These are phyloP conservation scores for Pseudohyphozyma bogoriensis DNA, from an alignment of 768 basidiomycete species.

Conservation along the genomic window DNA sequence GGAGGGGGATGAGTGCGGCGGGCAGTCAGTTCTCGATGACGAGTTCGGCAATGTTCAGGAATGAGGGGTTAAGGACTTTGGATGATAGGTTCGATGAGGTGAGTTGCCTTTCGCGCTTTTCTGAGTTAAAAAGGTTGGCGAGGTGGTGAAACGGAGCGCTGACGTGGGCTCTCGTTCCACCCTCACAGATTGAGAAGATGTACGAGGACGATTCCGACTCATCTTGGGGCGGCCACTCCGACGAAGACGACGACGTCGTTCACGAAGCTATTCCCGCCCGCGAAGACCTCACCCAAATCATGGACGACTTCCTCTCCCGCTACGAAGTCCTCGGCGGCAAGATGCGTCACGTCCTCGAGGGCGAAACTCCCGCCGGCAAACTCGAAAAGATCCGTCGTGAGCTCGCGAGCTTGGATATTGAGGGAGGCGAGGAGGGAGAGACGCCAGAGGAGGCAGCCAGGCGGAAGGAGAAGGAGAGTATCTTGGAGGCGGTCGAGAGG, in stretches of 20 bases:
- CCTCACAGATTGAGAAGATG: constrained; percentile 59
- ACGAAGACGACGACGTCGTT: constrained; percentile 39
- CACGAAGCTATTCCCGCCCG: constrained; percentile 68
- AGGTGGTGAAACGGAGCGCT: too few relatives aligned
- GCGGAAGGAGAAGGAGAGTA: constrained; percentile 25
- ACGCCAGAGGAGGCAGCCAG: constrained; percentile 40
- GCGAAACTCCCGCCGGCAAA: constrained; percentile 44
- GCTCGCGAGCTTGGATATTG: constrained; percentile 26
- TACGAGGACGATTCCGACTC: constrained; percentile 57
- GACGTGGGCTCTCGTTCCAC: too few relatives aligned
- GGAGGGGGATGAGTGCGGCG: constrained; percentile 37
- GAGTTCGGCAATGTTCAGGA: constrained; percentile 89
- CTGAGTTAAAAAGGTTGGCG: too few relatives aligned
- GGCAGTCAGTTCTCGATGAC: constrained; percentile 90
- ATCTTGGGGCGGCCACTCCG: constrained; percentile 40
- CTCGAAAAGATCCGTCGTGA: constrained; percentile 67
- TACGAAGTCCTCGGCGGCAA: constrained; percentile 85
- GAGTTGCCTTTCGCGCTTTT: constrained; percentile 24
- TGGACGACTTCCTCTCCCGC: constrained; percentile 85
- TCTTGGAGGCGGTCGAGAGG: constrained; percentile 23
- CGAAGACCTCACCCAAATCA: constrained; percentile 78
- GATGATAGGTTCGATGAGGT: constrained; percentile 95
- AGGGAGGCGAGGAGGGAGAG: constrained; percentile 40
- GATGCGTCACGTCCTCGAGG: constrained; percentile 52
- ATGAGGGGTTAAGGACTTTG: constrained; percentile 71